Evolutionary conservation across 2,329 filamentous ascomycete species (phyloP).

Genomic region (Cryphonectria nitschkei): DNA sequence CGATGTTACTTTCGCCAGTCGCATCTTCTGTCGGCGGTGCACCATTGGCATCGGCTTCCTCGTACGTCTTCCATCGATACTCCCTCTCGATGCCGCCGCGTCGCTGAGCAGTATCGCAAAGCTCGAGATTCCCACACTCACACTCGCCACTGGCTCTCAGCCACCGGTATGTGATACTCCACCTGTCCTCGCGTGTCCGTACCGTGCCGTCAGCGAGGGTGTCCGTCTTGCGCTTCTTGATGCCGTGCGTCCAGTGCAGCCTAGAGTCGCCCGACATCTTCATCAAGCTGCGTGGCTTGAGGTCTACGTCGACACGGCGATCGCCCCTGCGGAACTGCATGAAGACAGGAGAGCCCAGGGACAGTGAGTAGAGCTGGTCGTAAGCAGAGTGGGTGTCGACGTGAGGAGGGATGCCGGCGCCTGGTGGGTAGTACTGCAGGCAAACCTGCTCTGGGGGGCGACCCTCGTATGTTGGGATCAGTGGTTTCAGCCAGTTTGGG

Average conservation of each 20-base stretch:
- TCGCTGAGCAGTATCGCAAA: constrained; percentile 57
- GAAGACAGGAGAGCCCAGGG: constrained; percentile 46
- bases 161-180: constrained; percentile 62
- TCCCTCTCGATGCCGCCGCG: constrained; percentile 51
- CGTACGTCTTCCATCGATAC: constrained; percentile 51
- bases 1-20: background rate
- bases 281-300: constrained; percentile 54
- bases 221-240: constrained; percentile 47
- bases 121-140: constrained; percentile 52
- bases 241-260: constrained; percentile 49
- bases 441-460: constrained; percentile 61
- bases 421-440: constrained; percentile 63
- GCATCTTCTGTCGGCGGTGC: background rate
- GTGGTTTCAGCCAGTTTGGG: constrained; percentile 53
- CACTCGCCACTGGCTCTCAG: constrained; percentile 49
- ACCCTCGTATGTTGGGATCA: constrained; percentile 49
- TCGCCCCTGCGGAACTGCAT: constrained; percentile 48
- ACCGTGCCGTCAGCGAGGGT: constrained; percentile 44
- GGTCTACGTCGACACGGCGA: constrained; percentile 47
- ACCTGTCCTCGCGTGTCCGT: constrained; percentile 48
- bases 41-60: constrained; percentile 19
- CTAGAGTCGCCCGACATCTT: constrained; percentile 54
- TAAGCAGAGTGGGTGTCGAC: constrained; percentile 60
- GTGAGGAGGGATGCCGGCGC: constrained; percentile 63
- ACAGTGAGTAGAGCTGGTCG: constrained; percentile 50